Base-by-base conservation (phyloP, 1,284 basidiomycete species). In the Pascua sp. region DNA sequence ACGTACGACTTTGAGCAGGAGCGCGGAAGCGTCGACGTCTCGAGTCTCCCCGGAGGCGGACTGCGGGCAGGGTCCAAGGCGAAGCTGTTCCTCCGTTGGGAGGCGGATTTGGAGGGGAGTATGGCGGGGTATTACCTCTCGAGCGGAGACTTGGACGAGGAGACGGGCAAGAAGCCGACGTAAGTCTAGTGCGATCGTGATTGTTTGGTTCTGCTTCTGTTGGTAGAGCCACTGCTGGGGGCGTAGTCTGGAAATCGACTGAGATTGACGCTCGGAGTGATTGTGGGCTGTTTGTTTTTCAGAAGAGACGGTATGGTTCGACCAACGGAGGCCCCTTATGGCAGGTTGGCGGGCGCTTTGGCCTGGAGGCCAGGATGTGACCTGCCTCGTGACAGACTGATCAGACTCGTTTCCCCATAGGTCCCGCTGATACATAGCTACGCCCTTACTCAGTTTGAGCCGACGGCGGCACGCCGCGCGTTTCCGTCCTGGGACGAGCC, bases 401-500 rank as follows among this genome's bases (percentile, higher is more conserved):
- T n/a, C 11, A 13, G 13, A 9, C 11, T 16, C n/a, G 47, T 18
- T 13, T 32, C 24, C 24, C 4, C 24, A 32, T 32, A 7, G 15
- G 2, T 4, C 16, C 50, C 46, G 55, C 55, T 59, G n/a, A 45
- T 44, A 8, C 3, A 51, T 41, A 72, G 72, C 66, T 92, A 91
- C 72, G 81, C 88, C 42, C 79, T 93, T 57, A 93, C 91, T 32
- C 90, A 93, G 73, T 78, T 80, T 53, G 79, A 97, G 86, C 87
- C 94, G 16, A 96, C 91, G 32, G 85, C 86, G 56, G 92, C 93
- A 4, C 82, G 93, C 57, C 81, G 85, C 50, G 87, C 87, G 12
- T 90, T 91, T 75, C 90, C 90, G 57, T 73, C 80, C 65, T 98
- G 90, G 90, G 95, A 97, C 73, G 93, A 98, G 74, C 95, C 95